A percentile compares a stretch with the other conserved stretches of the same genome.
phyloP scores from a whole-genome alignment of 257 asterid genomes.

The Eucommia ulmoides region DNA sequence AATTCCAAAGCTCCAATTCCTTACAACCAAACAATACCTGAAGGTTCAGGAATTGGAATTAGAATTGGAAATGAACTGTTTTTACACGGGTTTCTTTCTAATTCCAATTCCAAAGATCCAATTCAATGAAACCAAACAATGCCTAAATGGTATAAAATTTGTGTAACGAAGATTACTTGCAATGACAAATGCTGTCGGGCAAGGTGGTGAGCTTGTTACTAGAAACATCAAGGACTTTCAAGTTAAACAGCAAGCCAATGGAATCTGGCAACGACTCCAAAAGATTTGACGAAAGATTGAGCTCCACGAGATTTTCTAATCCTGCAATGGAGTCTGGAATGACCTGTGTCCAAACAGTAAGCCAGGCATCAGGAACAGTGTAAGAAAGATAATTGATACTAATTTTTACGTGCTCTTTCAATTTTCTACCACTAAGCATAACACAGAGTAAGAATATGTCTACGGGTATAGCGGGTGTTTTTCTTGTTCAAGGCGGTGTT shows the following conservation, averaged over 20 bases:
- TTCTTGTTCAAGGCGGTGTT: neutral
- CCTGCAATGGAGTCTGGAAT: conserved; percentile 54
- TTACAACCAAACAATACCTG: too few species aligned
- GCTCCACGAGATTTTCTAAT: conserved; percentile 42
- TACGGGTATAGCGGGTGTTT: neutral
- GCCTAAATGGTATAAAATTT: neutral
- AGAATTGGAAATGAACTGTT: too few species aligned
- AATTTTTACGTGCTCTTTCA: neutral
- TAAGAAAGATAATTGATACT: neutral
- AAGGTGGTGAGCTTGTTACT: conserved; percentile 42
- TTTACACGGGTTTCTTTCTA: too few species aligned
- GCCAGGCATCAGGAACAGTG: neutral
- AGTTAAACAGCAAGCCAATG: conserved; percentile 43
- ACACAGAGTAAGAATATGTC: too few species aligned
- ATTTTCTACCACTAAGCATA: neutral
- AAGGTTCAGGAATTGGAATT: too few species aligned
- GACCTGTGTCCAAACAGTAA: conserved; percentile 21
- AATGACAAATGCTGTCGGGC: conserved; percentile 52
- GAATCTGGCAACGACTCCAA: conserved; percentile 42
- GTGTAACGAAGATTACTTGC: conserved; percentile 29
- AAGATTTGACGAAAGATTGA: conserved; percentile 43
- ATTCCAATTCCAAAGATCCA: too few species aligned
- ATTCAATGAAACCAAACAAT: neutral
- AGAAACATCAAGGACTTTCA: conserved; percentile 37
- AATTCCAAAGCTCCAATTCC: too few species aligned